phyloP scores from a whole-genome alignment of 1,284 basidiomycete species.

The Moesziomyces sp. region DNA sequence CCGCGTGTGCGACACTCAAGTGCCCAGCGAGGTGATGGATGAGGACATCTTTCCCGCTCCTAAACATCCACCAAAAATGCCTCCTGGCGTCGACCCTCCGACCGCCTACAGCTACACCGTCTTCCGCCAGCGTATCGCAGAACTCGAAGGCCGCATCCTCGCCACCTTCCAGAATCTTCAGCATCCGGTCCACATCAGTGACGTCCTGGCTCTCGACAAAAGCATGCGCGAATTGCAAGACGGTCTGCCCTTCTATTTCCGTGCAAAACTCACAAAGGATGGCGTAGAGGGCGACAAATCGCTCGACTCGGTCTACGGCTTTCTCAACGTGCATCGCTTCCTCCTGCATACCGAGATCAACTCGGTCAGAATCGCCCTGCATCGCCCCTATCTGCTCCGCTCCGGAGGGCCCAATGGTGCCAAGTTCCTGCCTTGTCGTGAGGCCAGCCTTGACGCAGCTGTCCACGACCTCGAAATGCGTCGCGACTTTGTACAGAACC shows the following conservation, averaged over 20 bases:
- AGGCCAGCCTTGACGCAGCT: slow-evolving; percentile 56
- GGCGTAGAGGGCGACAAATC: slow-evolving; percentile 47
- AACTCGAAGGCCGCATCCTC: slow-evolving; percentile 42
- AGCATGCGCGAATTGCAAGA: slow-evolving; percentile 43
- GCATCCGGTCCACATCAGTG: slow-evolving; percentile 45
- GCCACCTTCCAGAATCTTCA: slow-evolving; percentile 46
- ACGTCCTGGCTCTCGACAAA: slow-evolving; percentile 53
- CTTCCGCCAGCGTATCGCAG: slow-evolving; percentile 48
- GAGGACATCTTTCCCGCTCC: slow-evolving; percentile 48
- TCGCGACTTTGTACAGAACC: slow-evolving; percentile 36
- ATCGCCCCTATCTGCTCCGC: slow-evolving; percentile 59
- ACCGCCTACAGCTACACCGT: slow-evolving; percentile 46
- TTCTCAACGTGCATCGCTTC: slow-evolving; percentile 58
- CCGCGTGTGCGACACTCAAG: slow-evolving; percentile 52
- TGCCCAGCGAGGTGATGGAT: slow-evolving; percentile 45
- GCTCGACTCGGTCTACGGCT: slow-evolving; percentile 53
- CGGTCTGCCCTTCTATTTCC: slow-evolving; percentile 59
- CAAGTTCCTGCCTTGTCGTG: slow-evolving; percentile 48
- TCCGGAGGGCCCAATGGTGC: slow-evolving; percentile 39
- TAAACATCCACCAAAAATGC: slow-evolving; percentile 35
- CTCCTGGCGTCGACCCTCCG: slow-evolving; percentile 44
- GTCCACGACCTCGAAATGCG: slow-evolving; percentile 57
- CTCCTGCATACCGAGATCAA: slow-evolving; percentile 60
- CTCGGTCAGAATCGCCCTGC: slow-evolving; percentile 52
- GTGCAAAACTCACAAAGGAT: slow-evolving; percentile 24